Conservation (phyloP, 1,139 yeast species). For the Zygosaccharomyces pseudobailii region DNA sequence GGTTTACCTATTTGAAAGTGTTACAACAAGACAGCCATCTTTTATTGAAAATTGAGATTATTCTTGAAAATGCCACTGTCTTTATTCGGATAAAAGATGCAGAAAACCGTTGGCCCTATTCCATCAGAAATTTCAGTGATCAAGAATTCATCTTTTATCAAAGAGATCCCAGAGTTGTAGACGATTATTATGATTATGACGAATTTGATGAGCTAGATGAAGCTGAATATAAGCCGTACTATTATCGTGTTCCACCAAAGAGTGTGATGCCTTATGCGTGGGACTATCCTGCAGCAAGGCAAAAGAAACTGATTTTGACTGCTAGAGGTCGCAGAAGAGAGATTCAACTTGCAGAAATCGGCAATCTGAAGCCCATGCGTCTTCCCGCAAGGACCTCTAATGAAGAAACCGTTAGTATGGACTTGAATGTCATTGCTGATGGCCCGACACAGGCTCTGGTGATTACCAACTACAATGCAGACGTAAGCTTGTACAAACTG, state of each 20-base stretch:
- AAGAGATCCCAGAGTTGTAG: slow-evolving; percentile 63
- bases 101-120: slow-evolving; percentile 82
- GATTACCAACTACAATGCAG: slow-evolving; percentile 76
- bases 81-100: slow-evolving; percentile 74
- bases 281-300: slow-evolving; percentile 90
- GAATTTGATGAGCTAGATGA: slow-evolving; percentile 56
- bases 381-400: slow-evolving; percentile 48
- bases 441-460: slow-evolving; percentile 91
- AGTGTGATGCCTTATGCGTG: slow-evolving; percentile 98
- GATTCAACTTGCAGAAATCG: slow-evolving; percentile 87
- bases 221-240: slow-evolving; percentile 59
- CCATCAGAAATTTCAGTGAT: slow-evolving; percentile 84
- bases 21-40: slow-evolving; percentile 60
- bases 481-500: slow-evolving; percentile 64
- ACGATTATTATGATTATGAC: slow-evolving; percentile 37
- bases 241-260: slow-evolving; percentile 75
- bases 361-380: slow-evolving; percentile 82
- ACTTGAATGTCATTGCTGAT: slow-evolving; percentile 90
- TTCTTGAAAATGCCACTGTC: slow-evolving; percentile 75
- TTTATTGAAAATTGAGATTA: slow-evolving; percentile 64
- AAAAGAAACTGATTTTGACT: slow-evolving; percentile 73
- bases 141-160: slow-evolving; percentile 81
- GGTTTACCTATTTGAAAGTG: slow-evolving; percentile 71
- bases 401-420: slow-evolving; percentile 51
- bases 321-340: slow-evolving; percentile 71